phyloP scores from a whole-genome alignment of 179 eudicot species.

The Beta lomatogona region DNA sequence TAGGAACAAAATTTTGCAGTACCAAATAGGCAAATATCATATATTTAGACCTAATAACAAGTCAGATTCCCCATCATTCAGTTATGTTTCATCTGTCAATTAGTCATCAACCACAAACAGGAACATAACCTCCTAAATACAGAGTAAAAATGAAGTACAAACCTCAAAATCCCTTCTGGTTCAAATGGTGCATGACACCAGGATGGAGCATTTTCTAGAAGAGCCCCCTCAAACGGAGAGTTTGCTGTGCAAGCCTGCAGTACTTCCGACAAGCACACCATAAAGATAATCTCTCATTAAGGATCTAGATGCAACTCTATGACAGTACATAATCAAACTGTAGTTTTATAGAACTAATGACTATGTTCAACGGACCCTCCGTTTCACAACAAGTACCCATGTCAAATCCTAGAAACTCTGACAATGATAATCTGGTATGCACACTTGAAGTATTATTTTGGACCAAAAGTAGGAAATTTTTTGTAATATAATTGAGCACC shows the following conservation, averaged over 20 bases:
- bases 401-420: too few species aligned
- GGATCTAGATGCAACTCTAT: constrained; percentile 2
- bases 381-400: too few species aligned
- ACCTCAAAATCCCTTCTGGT: constrained; percentile 94
- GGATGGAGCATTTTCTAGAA: constrained; percentile 67
- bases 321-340: not conserved
- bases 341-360: not conserved
- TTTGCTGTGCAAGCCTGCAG: constrained; percentile 76
- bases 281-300: not conserved
- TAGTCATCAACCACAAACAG: not conserved
- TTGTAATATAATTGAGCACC: too few species aligned
- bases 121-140: not conserved
- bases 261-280: constrained; percentile 20
- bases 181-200: constrained; percentile 97
- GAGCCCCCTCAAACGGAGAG: constrained; percentile 79
- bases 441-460: too few species aligned
- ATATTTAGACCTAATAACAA: too few species aligned
- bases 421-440: too few species aligned
- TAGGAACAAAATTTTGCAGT: not conserved
- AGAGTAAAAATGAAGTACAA: constrained; percentile 11
- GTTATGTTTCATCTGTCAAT: not conserved
- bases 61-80: not conserved
- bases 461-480: too few species aligned
- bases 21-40: not conserved
- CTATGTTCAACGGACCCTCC: not conserved